Evolutionary conservation across 2,329 filamentous ascomycete species (phyloP).

Genomic region (Phialocephala subalpina): DNA sequence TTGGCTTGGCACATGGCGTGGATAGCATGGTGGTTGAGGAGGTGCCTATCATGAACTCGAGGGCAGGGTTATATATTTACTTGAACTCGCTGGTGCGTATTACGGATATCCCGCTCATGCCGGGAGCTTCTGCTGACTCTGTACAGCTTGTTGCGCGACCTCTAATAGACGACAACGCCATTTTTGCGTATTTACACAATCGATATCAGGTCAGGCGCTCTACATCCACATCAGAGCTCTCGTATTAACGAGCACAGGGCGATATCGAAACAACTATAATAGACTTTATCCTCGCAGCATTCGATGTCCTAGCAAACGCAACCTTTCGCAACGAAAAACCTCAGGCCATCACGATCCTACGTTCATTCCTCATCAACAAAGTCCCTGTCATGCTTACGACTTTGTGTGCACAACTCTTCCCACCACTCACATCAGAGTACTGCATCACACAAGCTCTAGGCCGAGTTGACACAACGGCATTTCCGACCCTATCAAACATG

Average conservation of each 20-base stretch:
- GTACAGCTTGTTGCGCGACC: constrained; percentile 81
- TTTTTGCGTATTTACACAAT: constrained; percentile 84
- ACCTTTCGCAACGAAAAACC: constrained; percentile 73
- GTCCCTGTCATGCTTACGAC: constrained; percentile 68
- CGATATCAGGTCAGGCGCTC: constrained; percentile 73
- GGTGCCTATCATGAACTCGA: constrained; percentile 75
- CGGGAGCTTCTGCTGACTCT: constrained; percentile 38
- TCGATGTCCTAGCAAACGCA: constrained; percentile 88
- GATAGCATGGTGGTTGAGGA: constrained; percentile 60
- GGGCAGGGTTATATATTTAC: constrained; percentile 86
- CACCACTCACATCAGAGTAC: constrained; percentile 65
- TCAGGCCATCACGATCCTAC: constrained; percentile 73
- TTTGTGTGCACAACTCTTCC: constrained; percentile 64
- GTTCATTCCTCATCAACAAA: constrained; percentile 86
- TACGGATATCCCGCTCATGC: neutral
- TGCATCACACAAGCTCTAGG: constrained; percentile 72
- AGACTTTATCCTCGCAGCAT: constrained; percentile 86
- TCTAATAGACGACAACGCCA: constrained; percentile 78
- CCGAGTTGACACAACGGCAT: constrained; percentile 67
- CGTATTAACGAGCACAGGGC: constrained; percentile 58
- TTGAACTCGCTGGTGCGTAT: constrained; percentile 77
- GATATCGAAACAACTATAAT: constrained; percentile 80
- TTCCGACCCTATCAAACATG: constrained; percentile 70
- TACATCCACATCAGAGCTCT: neutral
- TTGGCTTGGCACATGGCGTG: constrained; percentile 60